Percentiles rank a stretch among this genome's conserved stretches.
These are phyloP conservation scores for Xylariales sp. DNA, from an alignment of 2,329 filamentous ascomycete genomes.

Conservation along the genomic window DNA sequence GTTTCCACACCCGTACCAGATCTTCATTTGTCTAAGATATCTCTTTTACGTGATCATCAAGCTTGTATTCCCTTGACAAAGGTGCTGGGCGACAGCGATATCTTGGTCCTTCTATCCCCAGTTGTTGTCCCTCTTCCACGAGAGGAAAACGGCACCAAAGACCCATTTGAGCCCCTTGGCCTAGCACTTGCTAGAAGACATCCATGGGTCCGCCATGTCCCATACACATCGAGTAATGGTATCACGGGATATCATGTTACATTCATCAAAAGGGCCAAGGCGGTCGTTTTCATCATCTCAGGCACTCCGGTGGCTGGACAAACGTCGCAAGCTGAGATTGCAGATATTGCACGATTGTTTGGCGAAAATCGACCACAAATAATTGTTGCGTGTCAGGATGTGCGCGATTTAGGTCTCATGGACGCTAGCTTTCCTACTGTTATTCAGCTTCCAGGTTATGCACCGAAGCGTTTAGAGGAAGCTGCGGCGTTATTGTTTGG, in stretches of 20 bases:
- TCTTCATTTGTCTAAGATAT: neutral
- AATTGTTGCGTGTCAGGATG: slow-evolving; percentile 46
- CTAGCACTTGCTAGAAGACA: slow-evolving; percentile 56
- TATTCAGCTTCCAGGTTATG: slow-evolving; percentile 45
- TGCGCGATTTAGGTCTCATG: slow-evolving; percentile 33
- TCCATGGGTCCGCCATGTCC: slow-evolving; percentile 62
- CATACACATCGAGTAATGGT: slow-evolving; percentile 60
- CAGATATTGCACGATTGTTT: slow-evolving; percentile 37
- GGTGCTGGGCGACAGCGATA: slow-evolving; percentile 42
- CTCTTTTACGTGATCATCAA: slow-evolving; percentile 36
- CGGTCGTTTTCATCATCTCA: slow-evolving; percentile 57
- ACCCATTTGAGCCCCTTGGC: slow-evolving; percentile 71
- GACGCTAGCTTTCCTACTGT: slow-evolving; percentile 46
- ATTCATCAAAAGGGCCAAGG: slow-evolving; percentile 56
- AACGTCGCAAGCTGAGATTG: slow-evolving; percentile 47
- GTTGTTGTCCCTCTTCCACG: slow-evolving; percentile 43
- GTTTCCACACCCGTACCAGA: neutral
- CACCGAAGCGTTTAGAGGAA: slow-evolving; percentile 39
- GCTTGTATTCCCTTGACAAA: slow-evolving; percentile 43
- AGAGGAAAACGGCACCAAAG: slow-evolving; percentile 39
- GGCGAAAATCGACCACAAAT: slow-evolving; percentile 47
- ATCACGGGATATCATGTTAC: slow-evolving; percentile 60
- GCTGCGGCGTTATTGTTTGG: slow-evolving; percentile 50
- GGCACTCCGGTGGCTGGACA: slow-evolving; percentile 42
- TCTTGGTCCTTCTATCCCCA: slow-evolving; percentile 60